These are phyloP conservation scores for Colletotrichum sp. DNA, from an alignment of 2,329 filamentous ascomycete genomes.

Conservation along the genomic window DNA sequence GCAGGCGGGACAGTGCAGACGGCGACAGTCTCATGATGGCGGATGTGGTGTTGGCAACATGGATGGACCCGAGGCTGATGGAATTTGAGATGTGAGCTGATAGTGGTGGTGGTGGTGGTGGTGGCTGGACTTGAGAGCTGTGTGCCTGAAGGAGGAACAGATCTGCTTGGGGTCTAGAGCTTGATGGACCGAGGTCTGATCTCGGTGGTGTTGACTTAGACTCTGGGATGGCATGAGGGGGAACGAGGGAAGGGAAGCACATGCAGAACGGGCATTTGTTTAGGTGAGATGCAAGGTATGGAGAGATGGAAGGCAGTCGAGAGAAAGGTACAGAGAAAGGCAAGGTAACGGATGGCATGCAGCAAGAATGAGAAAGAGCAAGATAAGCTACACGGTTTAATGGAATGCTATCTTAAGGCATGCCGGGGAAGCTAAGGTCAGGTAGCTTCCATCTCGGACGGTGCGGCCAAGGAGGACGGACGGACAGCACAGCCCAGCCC, in stretches of 20 bases:
- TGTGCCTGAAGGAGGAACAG: background rate
- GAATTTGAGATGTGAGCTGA: background rate
- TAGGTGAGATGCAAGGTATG: background rate
- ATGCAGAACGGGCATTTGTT: constrained; percentile 3
- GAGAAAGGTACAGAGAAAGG: background rate
- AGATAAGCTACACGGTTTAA: background rate
- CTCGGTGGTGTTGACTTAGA: background rate
- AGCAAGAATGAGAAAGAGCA: background rate
- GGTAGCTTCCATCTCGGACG: constrained; percentile 5
- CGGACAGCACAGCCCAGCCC: background rate
- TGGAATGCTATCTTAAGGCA: background rate
- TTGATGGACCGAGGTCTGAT: constrained; percentile 5
- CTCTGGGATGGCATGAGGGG: constrained; percentile 2
- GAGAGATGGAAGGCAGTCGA: background rate
- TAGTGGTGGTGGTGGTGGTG: background rate
- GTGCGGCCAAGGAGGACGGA: background rate
- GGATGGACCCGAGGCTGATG: background rate
- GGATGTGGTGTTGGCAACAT: background rate
- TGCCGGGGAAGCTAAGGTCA: background rate
- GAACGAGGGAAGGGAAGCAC: background rate
- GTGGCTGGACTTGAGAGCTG: background rate
- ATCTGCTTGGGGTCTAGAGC: constrained; percentile 8
- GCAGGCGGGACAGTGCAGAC: background rate
- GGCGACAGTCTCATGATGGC: background rate
- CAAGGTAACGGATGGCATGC: background rate